Evolutionary conservation across 345 rosid species (phyloP), one percentile per base, ranked within the genome.

Genomic region (Capsella bursapastoris): DNA sequence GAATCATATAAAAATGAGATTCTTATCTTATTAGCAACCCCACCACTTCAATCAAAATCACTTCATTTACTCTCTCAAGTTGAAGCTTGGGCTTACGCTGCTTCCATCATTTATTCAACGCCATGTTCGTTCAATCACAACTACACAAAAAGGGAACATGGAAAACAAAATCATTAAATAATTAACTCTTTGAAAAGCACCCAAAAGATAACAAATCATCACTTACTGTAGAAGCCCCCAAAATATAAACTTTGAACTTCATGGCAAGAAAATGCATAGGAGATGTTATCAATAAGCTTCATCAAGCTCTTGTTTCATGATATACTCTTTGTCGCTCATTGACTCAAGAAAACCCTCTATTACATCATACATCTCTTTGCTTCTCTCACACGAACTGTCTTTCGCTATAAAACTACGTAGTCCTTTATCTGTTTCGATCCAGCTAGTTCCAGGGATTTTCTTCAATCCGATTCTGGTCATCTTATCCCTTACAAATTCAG

Each of bases 361-460:
- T n/a, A 77, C 16, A 18, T 29, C 53, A 48, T 76, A 78, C 51
- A 84, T 84, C 82, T 83, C 81, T 65, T 73, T 72, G 61, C 71
- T 79, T 76, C 72, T 78, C 77, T 86, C 81, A 65, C 81, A 81
- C 1, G 84, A 84, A 40, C 56, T 59, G 34, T 84, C 89, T 75
- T 69, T 82, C 1, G 88, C 83, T 44, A 82, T 67, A 66, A 85
- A 83, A 80, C 79, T 80, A 16, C 79, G 78, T 37, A 80, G 57
- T 18, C 92, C 84, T 70, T 63, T 72, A 37, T 68, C 73, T 37
- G 80, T 86, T 76, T 86, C 92, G 31, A 87, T 85, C 93, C 96
- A 88, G 78, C 97, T 93, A 40, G 82, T 78, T 15, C 96, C 96
- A 10, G 97, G 69, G 63, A 83, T 72, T 87, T 93, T 93, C 83